Percentiles rank a stretch among this genome's conserved stretches.
Conservation (phyloP, 179 eudicot species). For the Beta corolliflora region DNA sequence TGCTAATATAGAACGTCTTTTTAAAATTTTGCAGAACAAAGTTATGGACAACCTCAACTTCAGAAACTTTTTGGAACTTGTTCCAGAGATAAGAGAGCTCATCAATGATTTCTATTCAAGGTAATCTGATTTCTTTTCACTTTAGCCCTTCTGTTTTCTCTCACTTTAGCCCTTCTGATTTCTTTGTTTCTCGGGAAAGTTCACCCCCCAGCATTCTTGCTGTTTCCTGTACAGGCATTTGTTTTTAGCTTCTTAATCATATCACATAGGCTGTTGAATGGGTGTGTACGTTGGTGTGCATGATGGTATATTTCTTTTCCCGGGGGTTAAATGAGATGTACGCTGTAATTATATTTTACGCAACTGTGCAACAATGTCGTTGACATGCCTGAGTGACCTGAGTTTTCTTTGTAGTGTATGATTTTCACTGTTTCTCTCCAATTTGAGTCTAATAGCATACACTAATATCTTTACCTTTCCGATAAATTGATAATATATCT, state of each 20-base stretch:
- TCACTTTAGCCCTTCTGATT: not conserved
- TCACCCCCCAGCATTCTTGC: not conserved
- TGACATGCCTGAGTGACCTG: not conserved
- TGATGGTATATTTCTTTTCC: not conserved
- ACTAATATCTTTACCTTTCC: not conserved
- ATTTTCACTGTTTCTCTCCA: not conserved
- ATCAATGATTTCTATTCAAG: conserved; percentile 90
- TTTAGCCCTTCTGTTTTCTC: too few relatives aligned
- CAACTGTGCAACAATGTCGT: not conserved
- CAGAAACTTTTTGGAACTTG: conserved; percentile 90
- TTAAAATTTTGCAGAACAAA: conserved; percentile 60
- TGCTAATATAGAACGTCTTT: not conserved
- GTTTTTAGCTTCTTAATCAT: not conserved
- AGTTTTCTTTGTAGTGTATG: not conserved
- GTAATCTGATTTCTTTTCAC: conserved; percentile 31
- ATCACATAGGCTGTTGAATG: not conserved
- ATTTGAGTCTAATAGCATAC: not conserved
- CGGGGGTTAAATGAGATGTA: not conserved
- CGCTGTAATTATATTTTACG: not conserved
- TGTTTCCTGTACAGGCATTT: not conserved
- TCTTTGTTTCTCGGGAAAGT: not conserved
- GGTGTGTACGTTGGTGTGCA: not conserved
- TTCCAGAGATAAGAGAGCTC: conserved; percentile 95
- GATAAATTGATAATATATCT: not conserved
- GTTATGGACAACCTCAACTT: conserved; percentile 89